Evolutionary conservation across 139 green algal species (phyloP).

Genomic region (Ettlia oleoabundans): DNA sequence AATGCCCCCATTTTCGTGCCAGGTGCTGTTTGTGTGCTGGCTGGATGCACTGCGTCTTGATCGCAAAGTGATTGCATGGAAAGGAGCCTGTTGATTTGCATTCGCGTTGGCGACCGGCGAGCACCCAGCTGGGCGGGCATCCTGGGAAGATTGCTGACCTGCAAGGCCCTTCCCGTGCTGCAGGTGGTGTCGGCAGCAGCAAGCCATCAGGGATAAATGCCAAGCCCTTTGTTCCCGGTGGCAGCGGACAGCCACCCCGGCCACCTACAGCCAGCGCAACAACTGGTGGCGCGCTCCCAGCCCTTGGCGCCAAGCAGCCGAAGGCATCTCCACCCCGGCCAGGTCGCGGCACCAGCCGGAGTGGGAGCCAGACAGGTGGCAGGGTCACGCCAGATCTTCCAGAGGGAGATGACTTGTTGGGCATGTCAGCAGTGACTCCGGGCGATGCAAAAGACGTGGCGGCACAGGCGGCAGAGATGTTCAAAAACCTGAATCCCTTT

Average conservation of each 20-base stretch:
- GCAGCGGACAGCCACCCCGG: not conserved
- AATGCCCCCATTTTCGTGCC: slow-evolving; percentile 20
- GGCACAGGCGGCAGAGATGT: slow-evolving; percentile 48
- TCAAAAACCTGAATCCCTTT: slow-evolving; percentile 26
- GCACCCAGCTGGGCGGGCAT: too few species aligned
- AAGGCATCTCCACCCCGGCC: not conserved
- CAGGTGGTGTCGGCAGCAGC: not conserved
- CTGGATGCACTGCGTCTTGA: not conserved
- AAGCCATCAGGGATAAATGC: slow-evolving; percentile 16
- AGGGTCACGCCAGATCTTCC: slow-evolving; percentile 37
- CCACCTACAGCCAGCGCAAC: not conserved
- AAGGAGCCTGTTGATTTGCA: too few species aligned
- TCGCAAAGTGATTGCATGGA: not conserved
- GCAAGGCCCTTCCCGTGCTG: not conserved
- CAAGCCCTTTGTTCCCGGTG: slow-evolving; percentile 40
- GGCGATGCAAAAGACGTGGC: slow-evolving; percentile 22
- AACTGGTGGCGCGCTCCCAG: not conserved
- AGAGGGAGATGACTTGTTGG: slow-evolving; percentile 63
- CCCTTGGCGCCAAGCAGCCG: not conserved
- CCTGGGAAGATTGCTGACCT: not conserved
- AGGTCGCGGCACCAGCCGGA: not conserved
- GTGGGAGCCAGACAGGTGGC: not conserved
- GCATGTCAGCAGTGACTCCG: slow-evolving; percentile 55
- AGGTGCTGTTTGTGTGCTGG: not conserved
- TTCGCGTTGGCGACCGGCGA: not conserved